Evolutionary conservation across 495 filamentous ascomycete genomes (phyloP).

Genomic region (Hypoxylon fuscum): DNA sequence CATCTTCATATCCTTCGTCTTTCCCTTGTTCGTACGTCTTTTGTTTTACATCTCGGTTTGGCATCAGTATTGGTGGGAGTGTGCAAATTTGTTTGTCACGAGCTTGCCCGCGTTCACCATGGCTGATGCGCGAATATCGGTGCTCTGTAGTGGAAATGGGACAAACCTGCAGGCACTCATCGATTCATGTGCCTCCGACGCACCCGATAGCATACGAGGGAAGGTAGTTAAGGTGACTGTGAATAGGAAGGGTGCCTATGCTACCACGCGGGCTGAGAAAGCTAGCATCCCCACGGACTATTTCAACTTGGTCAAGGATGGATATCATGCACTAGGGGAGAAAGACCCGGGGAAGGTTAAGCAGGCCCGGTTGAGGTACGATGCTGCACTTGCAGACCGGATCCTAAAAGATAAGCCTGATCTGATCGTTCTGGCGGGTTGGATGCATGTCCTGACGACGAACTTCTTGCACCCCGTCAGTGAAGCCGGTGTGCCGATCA

Average conservation of each 20-base stretch:
- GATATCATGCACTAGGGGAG: constrained; percentile 63
- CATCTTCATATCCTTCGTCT: too few relatives aligned
- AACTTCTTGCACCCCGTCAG: constrained; percentile 70
- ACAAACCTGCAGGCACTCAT: constrained; percentile 93
- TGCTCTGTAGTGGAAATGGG: constrained; percentile 72
- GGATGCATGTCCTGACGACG: constrained; percentile 69
- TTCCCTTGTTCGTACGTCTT: too few relatives aligned
- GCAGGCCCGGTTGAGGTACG: constrained; percentile 73
- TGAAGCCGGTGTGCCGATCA: constrained; percentile 68
- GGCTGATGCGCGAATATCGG: constrained; percentile 39
- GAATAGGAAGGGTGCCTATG: constrained; percentile 83
- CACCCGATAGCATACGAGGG: constrained; percentile 61
- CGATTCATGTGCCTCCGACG: constrained; percentile 66
- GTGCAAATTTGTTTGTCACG: too few relatives aligned
- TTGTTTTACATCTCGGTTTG: too few relatives aligned
- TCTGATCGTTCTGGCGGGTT: constrained; percentile 73
- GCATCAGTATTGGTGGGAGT: too few relatives aligned
- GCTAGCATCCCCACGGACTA: constrained; percentile 82
- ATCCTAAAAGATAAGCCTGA: constrained; percentile 75
- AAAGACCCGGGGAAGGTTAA: constrained; percentile 63
- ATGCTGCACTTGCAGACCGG: constrained; percentile 78
- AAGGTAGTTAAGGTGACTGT: constrained; percentile 80
- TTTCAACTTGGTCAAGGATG: constrained; percentile 79
- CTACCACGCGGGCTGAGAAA: constrained; percentile 73
- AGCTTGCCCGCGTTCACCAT: constrained; percentile 45